These are phyloP conservation scores for Claviceps sp. DNA, from an alignment of 2,329 filamentous ascomycete species.

Conservation along the genomic window DNA sequence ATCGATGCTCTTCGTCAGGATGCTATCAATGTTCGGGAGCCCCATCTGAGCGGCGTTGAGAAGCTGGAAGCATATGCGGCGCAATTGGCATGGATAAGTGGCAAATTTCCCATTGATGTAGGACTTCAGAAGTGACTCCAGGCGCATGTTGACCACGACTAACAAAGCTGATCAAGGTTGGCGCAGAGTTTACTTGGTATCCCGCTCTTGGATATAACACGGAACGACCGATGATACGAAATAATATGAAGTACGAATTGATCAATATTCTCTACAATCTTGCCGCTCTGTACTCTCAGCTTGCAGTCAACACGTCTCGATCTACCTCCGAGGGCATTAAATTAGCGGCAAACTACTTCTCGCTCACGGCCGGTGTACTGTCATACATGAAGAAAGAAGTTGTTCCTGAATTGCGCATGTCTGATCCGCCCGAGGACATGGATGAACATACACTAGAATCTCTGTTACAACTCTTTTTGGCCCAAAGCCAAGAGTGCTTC, in stretches of 20 bases:
- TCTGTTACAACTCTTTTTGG: constrained; percentile 70
- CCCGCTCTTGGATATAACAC: constrained; percentile 84
- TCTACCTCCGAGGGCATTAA: constrained; percentile 73
- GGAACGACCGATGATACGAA: constrained; percentile 52
- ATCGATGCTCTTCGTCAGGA: constrained; percentile 74
- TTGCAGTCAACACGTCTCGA: constrained; percentile 69
- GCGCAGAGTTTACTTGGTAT: constrained; percentile 94
- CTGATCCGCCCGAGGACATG: constrained; percentile 88
- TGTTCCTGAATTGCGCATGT: constrained; percentile 67
- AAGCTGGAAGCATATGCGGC: constrained; percentile 87
- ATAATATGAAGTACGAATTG: constrained; percentile 68
- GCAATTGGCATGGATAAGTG: constrained; percentile 83
- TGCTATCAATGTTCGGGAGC: constrained; percentile 79
- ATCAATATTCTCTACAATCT: constrained; percentile 91
- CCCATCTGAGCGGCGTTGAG: constrained; percentile 72
- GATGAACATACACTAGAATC: constrained; percentile 77
- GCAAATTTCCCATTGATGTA: constrained; percentile 93
- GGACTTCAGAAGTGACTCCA: neutral
- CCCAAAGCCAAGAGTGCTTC: constrained; percentile 92
- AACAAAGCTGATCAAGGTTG: constrained; percentile 43
- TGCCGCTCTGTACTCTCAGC: constrained; percentile 82
- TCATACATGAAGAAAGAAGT: constrained; percentile 62
- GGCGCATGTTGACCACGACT: constrained; percentile 4
- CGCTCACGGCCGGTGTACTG: constrained; percentile 73
- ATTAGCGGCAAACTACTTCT: constrained; percentile 79